Evolutionary conservation across 192 early-diverging fungal species (phyloP).

Genomic region (Geranomyces michiganensis): DNA sequence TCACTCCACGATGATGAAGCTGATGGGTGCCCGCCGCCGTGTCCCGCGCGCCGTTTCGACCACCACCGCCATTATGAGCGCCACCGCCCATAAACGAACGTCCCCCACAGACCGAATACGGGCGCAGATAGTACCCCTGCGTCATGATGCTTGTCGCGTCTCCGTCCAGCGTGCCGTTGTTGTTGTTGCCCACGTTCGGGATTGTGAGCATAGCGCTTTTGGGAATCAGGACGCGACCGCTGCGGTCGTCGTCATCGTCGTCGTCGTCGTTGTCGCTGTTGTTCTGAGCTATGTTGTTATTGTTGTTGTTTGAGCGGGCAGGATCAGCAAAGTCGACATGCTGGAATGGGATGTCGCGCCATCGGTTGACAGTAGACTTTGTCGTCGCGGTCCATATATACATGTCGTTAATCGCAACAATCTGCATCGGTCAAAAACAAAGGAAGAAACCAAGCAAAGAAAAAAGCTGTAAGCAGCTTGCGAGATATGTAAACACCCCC

Average conservation of each 20-base stretch:
- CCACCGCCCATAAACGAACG: not conserved
- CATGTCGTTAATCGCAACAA: conserved; percentile 81
- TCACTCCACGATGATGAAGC: not conserved
- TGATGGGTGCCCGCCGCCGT: no score
- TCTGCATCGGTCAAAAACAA: conserved; percentile 43
- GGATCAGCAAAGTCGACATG: conserved; percentile 44
- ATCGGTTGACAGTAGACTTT: conserved; percentile 81
- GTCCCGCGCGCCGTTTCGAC: no score
- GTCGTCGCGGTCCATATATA: conserved; percentile 93
- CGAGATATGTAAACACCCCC: no score
- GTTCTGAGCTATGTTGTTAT: conserved; percentile 19
- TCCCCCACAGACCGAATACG: conserved; percentile 24
- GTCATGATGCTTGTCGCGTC: conserved; percentile 30
- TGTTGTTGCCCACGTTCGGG: no score
- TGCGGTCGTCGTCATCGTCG: conserved; percentile 28
- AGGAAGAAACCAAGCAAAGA: conserved; percentile 8
- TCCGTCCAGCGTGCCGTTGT: no score
- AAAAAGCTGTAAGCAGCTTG: not conserved
- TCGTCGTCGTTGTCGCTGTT: conserved; percentile 9
- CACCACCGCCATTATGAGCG: no score
- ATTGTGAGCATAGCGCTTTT: conserved; percentile 23
- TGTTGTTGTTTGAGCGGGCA: conserved; percentile 17
- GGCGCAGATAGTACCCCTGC: conserved; percentile 26
- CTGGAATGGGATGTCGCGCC: conserved; percentile 71
- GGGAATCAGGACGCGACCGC: conserved; percentile 43